Evolutionary conservation across 441 rosid genomes (phyloP).

Genomic region (Gossypium gossypioides): DNA sequence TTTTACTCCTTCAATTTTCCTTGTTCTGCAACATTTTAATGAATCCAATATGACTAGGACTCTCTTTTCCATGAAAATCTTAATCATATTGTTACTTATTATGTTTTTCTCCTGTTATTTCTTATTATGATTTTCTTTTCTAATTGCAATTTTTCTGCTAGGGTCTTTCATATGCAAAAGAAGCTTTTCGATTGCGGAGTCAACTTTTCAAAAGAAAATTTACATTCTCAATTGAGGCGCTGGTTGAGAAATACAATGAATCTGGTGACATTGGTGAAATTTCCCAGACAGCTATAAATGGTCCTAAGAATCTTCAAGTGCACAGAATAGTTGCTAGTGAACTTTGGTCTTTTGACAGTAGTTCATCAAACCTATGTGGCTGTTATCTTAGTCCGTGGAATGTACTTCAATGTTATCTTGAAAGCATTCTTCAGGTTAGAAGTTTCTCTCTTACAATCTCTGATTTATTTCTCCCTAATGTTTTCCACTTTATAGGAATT

Average conservation of each 20-base stretch:
- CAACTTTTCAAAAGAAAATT: constrained; percentile 66
- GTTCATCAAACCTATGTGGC: constrained; percentile 34
- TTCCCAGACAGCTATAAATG: constrained; percentile 29
- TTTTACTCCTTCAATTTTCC: background rate
- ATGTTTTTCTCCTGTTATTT: background rate
- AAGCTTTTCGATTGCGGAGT: constrained; percentile 63
- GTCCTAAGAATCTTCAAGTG: constrained; percentile 37
- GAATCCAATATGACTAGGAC: background rate
- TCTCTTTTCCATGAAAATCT: background rate
- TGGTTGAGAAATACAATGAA: constrained; percentile 33
- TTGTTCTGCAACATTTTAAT: constrained; percentile 1
- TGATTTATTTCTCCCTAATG: background rate
- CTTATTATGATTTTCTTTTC: constrained; percentile 5
- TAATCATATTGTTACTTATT: background rate
- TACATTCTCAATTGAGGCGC: constrained; percentile 53
- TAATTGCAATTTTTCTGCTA: constrained; percentile 22
- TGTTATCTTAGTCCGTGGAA: constrained; percentile 86
- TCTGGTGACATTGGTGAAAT: constrained; percentile 31
- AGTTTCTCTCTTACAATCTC: constrained; percentile 16
- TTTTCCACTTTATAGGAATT: background rate
- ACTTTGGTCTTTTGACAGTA: constrained; percentile 44
- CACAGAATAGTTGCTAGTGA: constrained; percentile 41
- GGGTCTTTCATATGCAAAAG: constrained; percentile 83
- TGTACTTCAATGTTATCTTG: constrained; percentile 75
- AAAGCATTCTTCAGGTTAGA: constrained; percentile 85